Evolutionary conservation across 192 early-diverging fungal genomes (phyloP), one percentile per base, ranked within the genome.

Genomic region (Gonapodya prolifera): DNA sequence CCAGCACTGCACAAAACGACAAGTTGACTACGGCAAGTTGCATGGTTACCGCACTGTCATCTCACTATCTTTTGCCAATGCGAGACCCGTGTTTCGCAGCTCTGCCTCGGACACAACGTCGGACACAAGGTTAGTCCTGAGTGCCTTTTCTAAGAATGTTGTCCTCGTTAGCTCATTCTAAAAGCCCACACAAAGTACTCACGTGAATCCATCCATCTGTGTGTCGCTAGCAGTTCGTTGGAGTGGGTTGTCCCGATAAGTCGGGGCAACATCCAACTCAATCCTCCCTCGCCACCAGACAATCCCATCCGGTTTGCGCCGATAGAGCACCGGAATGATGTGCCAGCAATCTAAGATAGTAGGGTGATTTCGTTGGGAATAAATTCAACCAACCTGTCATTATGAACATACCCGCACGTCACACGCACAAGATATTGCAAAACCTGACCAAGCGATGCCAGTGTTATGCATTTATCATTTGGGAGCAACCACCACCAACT

Each of bases 261-360:
- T 8, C 71, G 71, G 16, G 71, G 71, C 16, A 73, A 29, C 71
- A 73, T 18, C 71, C 71, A 73, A 8, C 28, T 30, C 16, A 73
- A 29, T 32, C 71, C 71, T 2, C 71, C 71, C 31, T 73, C 71
- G 16, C 71, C 71, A 13, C 71, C 71, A 32, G 28, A 30, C 18
- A 73, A 29, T 18, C 71, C 71, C 71, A 73, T 73, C 31, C 71
- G 2, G 71, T 73, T 73, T 18, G 71, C 71, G 8, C 71, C 71
- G 71, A 73, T 73, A 18, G 71, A 73, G 28, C 28, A 18, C 18
- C 71, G 71, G 28, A 18, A 73, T 18, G 18, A 18, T 32, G 18
- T 8, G 16, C 71, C 32, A 32, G 32, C 71, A 32, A 73, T 73
- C 71, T 61, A 61, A 8, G 23, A 23, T 23, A 61, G 23, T 16